These are phyloP conservation scores for Byssochlamys sp. DNA, from an alignment of 2,329 filamentous ascomycete species.

Conservation along the genomic window DNA sequence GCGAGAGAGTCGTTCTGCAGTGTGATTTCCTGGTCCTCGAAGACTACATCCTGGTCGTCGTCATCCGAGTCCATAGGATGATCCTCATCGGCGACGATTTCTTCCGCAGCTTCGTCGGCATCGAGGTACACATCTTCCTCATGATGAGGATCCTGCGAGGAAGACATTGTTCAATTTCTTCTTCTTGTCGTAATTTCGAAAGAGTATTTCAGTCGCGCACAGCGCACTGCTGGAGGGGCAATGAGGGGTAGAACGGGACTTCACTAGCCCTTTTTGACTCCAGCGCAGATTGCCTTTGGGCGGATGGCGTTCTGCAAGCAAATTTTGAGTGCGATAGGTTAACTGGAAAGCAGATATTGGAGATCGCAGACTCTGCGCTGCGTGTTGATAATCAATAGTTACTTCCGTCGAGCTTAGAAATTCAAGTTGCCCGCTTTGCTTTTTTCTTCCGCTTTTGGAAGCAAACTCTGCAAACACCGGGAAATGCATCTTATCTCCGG, in stretches of 20 bases:
- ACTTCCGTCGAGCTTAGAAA: slow-evolving; percentile 2
- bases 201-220: background rate
- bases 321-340: background rate
- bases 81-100: slow-evolving; percentile 58
- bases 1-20: slow-evolving; percentile 87
- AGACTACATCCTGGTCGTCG: slow-evolving; percentile 43
- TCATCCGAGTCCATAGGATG: slow-evolving; percentile 66
- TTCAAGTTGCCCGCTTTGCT: background rate
- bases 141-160: slow-evolving; percentile 31
- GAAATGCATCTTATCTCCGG: background rate
- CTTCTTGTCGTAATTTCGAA: background rate
- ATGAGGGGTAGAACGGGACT: background rate
- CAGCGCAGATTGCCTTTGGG: background rate
- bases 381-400: background rate
- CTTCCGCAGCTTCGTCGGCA: slow-evolving; percentile 67
- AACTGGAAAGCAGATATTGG: background rate
- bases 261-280: background rate
- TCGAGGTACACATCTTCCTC: slow-evolving; percentile 64
- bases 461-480: slow-evolving; percentile 1
- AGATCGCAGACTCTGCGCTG: background rate
- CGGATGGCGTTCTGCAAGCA: background rate
- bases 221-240: slow-evolving; percentile 2
- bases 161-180: slow-evolving; percentile 18
- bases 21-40: slow-evolving; percentile 55
- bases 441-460: background rate